Base-by-base conservation (phyloP, 176 grass and related monocot genomes). In the Themeda triandra region DNA sequence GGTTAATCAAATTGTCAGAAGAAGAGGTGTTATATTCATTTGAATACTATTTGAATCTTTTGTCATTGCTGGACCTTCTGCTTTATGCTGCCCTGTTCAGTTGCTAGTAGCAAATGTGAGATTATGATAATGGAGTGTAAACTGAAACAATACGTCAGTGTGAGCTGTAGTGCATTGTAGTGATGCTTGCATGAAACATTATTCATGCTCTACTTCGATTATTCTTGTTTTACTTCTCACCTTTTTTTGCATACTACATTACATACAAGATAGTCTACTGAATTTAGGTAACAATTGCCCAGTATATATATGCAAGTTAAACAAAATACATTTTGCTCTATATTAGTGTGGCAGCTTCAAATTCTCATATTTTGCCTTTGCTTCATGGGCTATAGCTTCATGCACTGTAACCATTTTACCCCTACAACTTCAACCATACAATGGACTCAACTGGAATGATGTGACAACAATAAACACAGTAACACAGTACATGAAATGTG, bases 1-100 rank as follows among this genome's bases (percentile, higher is more conserved):
- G 84, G 51, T 64, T 98, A 84, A 84, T 90, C 39, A 91, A 58
- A 90, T 32, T 98, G 67, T 80, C 87, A 30, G 95, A 94, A 93
- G 92, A 94, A 48, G 95, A 98, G 95, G 92, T 98, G 58, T 24
- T 60, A 63, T 76, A 15, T 80, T n/a, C n/a, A n/a, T n/a, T n/a
- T 59, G 28, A 54, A 49, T 66, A 62, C 17, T 58, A 42, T 46
- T 75, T 13, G 42, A 73, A 8, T 48, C 13, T 80, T 72, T 80
- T 60, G 69, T 25, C 14, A 63, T 68, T 78, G 39, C 53, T 69
- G 36, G 28, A 75, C 14, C 28, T 81, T 68, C 21, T 56, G 9
- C 8, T 81, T n/a, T 51, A 69, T 56, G 31, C 21, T 79, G 33
- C 23, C 29, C 10, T 72, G 6, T 62, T 49, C 15, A 12, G 13